A percentile compares a stretch with the other conserved stretches of the same genome.
phyloP scores from a whole-genome alignment of 2,329 filamentous ascomycete species.

The Claviceps fusiformis region DNA sequence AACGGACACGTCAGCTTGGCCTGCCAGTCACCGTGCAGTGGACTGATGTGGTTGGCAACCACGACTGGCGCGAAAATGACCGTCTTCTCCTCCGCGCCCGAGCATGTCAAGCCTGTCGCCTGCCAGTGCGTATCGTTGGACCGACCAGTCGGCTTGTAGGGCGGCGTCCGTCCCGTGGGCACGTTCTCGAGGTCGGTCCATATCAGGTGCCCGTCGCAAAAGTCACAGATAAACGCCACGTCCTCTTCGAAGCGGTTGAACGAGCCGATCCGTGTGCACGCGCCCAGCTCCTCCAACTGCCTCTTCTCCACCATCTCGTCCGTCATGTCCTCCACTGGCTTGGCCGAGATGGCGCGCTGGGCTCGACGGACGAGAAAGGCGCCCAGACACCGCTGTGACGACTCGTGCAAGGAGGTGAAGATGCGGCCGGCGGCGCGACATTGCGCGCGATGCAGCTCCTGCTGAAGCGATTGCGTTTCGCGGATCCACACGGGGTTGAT shows the following conservation, averaged over 20 bases:
- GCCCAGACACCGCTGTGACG: constrained; percentile 37
- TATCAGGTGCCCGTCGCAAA: constrained; percentile 45
- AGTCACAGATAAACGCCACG: constrained; percentile 46
- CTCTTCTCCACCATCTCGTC: constrained; percentile 21
- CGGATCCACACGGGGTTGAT: constrained; percentile 42
- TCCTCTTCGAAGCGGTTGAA: constrained; percentile 43
- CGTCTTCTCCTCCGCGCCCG: constrained; percentile 31
- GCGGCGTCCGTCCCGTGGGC: constrained; percentile 30
- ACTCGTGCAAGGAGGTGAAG: constrained; percentile 36
- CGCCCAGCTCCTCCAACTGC: constrained; percentile 33
- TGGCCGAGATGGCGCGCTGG: constrained; percentile 20
- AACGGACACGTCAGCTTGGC: constrained; percentile 39
- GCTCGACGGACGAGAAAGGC: constrained; percentile 40
- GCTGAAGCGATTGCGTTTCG: constrained; percentile 35
- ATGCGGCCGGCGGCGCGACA: constrained; percentile 44
- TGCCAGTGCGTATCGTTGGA: constrained; percentile 34
- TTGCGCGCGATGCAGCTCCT: constrained; percentile 42
- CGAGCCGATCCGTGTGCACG: constrained; percentile 38
- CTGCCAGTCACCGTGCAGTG: constrained; percentile 35
- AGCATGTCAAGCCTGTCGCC: constrained; percentile 29
- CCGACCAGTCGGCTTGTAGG: constrained; percentile 10
- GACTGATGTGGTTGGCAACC: constrained; percentile 43
- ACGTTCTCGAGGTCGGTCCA: constrained; percentile 43
- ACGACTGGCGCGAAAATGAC: constrained; percentile 43
- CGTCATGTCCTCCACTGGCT: constrained; percentile 10